Evolutionary conservation across 2,329 filamentous ascomycete genomes (phyloP).

Genomic region (Atkinsonella texensis): DNA sequence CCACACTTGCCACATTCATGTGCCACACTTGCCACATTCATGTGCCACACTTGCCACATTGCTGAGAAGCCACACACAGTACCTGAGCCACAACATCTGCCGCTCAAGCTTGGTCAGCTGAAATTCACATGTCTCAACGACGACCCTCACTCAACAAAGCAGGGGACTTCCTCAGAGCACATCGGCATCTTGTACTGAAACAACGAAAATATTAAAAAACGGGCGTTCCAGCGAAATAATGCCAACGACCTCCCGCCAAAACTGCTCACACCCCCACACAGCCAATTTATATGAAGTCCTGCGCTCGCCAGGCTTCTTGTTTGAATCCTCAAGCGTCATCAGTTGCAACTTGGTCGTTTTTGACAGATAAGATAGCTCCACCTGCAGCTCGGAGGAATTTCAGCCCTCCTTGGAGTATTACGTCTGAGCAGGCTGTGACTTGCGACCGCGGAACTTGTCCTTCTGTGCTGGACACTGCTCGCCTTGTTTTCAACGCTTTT

Average conservation of each 20-base stretch:
- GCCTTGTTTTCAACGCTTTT: neutral
- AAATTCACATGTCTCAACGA: conserved; percentile 5
- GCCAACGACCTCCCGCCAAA: neutral
- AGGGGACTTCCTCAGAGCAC: neutral
- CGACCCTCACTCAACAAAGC: neutral
- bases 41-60: neutral
- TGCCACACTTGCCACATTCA: neutral
- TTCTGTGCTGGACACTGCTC: neutral
- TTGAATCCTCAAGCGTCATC: neutral
- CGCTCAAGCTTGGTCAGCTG: neutral
- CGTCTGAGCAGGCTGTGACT: neutral
- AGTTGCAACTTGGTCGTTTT: neutral
- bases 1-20: too few species aligned
- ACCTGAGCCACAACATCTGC: neutral
- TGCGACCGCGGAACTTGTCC: neutral
- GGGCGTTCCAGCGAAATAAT: neutral
- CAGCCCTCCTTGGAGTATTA: neutral
- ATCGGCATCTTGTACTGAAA: neutral
- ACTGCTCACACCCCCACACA: neutral
- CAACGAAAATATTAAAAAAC: neutral
- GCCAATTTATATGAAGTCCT: neutral
- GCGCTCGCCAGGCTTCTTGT: neutral
- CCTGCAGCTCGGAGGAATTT: neutral
- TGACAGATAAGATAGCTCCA: neutral
- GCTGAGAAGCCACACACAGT: neutral